These are phyloP conservation scores for Xylariaceae sp. DNA, from an alignment of 2,329 filamentous ascomycete genomes.

Conservation along the genomic window DNA sequence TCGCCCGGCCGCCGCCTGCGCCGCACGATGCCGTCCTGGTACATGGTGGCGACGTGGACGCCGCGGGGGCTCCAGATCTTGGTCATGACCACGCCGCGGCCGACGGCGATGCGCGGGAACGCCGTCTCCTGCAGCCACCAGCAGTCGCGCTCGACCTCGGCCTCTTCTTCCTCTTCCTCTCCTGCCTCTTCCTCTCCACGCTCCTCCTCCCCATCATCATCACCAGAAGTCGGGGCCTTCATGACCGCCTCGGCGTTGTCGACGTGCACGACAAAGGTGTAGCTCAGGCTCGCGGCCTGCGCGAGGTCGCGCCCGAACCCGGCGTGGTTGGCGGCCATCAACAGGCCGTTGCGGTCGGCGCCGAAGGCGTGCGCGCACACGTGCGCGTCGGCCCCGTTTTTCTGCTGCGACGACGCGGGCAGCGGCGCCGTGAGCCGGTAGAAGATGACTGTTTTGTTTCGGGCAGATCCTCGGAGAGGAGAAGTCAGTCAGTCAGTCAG, in stretches of 20 bases:
- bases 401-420: conserved; percentile 20
- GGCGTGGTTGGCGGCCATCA: conserved; percentile 43
- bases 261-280: conserved; percentile 45
- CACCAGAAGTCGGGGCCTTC: conserved; percentile 22
- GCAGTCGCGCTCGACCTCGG: conserved; percentile 11
- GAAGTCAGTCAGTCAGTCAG: too few relatives aligned
- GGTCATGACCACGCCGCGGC: conserved; percentile 38
- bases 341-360: conserved; percentile 45
- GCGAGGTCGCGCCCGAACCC: conserved; percentile 36
- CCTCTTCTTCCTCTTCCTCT: conserved; percentile 12
- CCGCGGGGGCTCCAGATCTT: conserved; percentile 48
- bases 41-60: conserved; percentile 45
- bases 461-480: too few relatives aligned
- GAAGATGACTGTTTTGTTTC: too few relatives aligned
- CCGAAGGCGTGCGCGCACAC: conserved; percentile 42
- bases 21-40: conserved; percentile 43
- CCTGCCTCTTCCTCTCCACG: too few relatives aligned
- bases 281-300: conserved; percentile 39
- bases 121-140: conserved; percentile 50
- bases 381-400: conserved; percentile 40
- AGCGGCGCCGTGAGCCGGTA: conserved; percentile 42
- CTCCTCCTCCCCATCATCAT: too few relatives aligned
- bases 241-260: conserved; percentile 42
- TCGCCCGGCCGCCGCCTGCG: conserved; percentile 18
- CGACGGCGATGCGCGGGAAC: conserved; percentile 40